Evolutionary conservation across 2,329 filamentous ascomycete species (phyloP).

Genomic region (Fusarium tjaetaba): DNA sequence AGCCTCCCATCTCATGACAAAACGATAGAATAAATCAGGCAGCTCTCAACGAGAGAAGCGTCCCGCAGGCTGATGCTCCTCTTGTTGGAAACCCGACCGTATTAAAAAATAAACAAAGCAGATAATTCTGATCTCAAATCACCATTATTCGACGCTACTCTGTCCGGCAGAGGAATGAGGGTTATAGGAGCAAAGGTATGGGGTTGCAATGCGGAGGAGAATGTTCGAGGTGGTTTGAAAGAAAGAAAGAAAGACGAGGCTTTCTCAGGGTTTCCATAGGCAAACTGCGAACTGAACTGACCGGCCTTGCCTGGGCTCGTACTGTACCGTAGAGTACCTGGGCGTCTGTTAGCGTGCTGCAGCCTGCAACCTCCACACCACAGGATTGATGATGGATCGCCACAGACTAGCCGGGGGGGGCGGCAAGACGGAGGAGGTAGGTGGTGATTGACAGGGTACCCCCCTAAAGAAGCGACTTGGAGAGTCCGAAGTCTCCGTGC

Average conservation of each 20-base stretch:
- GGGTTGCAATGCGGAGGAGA: conserved; percentile 19
- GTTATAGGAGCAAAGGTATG: conserved; percentile 4
- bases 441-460: conserved; percentile 35
- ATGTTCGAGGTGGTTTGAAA: conserved; percentile 25
- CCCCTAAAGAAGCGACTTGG: conserved; percentile 18
- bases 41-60: conserved; percentile 36
- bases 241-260: conserved; percentile 28
- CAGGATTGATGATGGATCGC: conserved; percentile 35
- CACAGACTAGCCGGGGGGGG: conserved; percentile 39
- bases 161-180: conserved; percentile 42
- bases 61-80: conserved; percentile 30
- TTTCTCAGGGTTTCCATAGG: conserved; percentile 31
- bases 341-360: conserved; percentile 30
- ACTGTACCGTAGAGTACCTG: conserved; percentile 35
- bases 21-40: conserved; percentile 11
- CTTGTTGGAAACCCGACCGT: conserved; percentile 36
- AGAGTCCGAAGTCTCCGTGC: conserved; percentile 32
- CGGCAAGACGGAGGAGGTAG: conserved; percentile 22
- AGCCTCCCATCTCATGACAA: conserved; percentile 51
- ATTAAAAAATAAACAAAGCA: conserved; percentile 34
- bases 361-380: conserved; percentile 41
- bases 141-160: conserved; percentile 44
- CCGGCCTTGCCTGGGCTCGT: conserved; percentile 21
- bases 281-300: conserved; percentile 24
- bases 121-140: conserved; percentile 34